phyloP scores from a whole-genome alignment of 2,329 filamentous ascomycete genomes.

The Aspergillus udagawae region DNA sequence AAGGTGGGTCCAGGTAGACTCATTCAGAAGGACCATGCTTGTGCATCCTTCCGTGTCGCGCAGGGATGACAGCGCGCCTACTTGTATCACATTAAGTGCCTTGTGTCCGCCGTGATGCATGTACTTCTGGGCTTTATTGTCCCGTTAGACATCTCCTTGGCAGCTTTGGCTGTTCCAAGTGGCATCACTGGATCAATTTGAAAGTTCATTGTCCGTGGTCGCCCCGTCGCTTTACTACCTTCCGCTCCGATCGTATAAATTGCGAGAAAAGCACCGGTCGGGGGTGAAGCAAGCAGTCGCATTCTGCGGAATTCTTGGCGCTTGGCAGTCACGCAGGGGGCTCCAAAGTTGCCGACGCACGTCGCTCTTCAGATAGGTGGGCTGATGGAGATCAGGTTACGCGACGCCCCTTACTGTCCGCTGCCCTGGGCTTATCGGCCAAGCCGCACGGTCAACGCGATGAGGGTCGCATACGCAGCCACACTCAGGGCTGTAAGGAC shows the following conservation, averaged over 20 bases:
- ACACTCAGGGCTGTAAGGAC: slow-evolving; percentile 60
- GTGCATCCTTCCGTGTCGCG: not conserved
- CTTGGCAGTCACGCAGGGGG: slow-evolving; percentile 30
- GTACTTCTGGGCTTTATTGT: not conserved
- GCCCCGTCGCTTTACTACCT: not conserved
- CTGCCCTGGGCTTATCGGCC: slow-evolving; percentile 12
- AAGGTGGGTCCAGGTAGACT: not conserved
- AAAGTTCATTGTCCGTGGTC: slow-evolving; percentile 12
- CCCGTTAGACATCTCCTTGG: slow-evolving; percentile 3
- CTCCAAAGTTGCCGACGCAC: slow-evolving; percentile 5
- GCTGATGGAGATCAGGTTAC: not conserved
- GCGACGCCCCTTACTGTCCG: not conserved
- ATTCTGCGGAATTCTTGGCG: slow-evolving; percentile 26
- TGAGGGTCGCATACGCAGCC: slow-evolving; percentile 57
- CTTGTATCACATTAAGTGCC: not conserved
- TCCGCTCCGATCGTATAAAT: not conserved
- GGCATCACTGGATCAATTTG: not conserved
- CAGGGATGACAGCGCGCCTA: not conserved
- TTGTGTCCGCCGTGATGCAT: not conserved
- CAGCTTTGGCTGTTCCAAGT: slow-evolving; percentile 1
- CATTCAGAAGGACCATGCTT: not conserved
- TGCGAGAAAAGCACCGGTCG: not conserved
- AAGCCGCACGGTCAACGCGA: slow-evolving; percentile 56
- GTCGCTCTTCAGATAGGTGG: not conserved
- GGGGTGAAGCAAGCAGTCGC: slow-evolving; percentile 5